Percentiles rank a stretch among this genome's conserved stretches.
Evolutionary conservation across 768 basidiomycete genomes (phyloP).

Genomic region (Auriscalpium microsporum): DNA sequence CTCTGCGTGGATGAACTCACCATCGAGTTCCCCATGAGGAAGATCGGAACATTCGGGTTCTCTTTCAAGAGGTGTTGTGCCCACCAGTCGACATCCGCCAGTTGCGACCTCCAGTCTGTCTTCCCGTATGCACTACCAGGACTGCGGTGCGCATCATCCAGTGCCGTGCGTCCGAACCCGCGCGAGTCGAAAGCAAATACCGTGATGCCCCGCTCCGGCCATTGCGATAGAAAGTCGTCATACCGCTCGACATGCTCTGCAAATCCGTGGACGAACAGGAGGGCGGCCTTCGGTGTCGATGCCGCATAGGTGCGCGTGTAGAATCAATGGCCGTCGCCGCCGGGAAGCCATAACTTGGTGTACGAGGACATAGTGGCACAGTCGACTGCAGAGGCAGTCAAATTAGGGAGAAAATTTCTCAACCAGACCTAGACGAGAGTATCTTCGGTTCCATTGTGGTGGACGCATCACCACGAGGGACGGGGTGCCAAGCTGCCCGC

Average conservation of each 20-base stretch:
- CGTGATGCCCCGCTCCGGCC: conserved; percentile 45
- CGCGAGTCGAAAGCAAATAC: conserved; percentile 74
- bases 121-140: conserved; percentile 54
- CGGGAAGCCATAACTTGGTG: conserved; percentile 48
- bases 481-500: too few species aligned
- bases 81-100: conserved; percentile 59
- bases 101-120: conserved; percentile 53
- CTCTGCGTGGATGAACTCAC: conserved; percentile 25
- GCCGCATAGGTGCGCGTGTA: conserved; percentile 61
- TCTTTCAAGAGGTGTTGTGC: conserved; percentile 23
- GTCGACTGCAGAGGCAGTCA: too few species aligned
- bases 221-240: conserved; percentile 48
- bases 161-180: conserved; percentile 69
- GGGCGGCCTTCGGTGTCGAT: conserved; percentile 17
- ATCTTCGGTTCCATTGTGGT: too few species aligned
- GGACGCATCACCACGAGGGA: too few species aligned
- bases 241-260: conserved; percentile 68
- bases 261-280: conserved; percentile 75
- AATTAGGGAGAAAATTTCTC: too few species aligned
- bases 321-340: conserved; percentile 52
- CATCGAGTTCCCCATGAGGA: conserved; percentile 77
- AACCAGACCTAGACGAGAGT: too few species aligned
- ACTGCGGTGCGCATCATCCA: conserved; percentile 34
- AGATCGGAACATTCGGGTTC: conserved; percentile 33
- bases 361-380: too few species aligned